Conservation (phyloP, 2,329 filamentous ascomycete genomes). For the Lachnellula hyalina region DNA sequence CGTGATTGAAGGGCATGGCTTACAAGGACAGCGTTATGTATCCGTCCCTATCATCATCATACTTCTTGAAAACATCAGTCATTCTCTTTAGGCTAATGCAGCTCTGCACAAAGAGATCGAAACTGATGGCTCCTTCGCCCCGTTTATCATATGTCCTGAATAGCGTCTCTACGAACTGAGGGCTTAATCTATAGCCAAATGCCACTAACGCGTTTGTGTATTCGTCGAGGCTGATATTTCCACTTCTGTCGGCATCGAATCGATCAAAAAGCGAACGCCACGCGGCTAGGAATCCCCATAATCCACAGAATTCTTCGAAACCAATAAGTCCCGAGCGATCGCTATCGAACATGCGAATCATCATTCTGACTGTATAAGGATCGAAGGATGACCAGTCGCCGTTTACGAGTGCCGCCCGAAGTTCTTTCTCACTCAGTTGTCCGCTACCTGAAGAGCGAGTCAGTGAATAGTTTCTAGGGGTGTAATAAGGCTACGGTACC, state of each 20-base stretch:
- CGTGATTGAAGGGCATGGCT: constrained; percentile 3
- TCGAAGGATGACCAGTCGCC: constrained; percentile 95
- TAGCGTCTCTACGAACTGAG: constrained; percentile 75
- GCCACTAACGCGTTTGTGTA: constrained; percentile 86
- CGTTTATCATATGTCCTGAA: constrained; percentile 87
- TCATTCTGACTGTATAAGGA: constrained; percentile 90
- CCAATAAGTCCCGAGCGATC: constrained; percentile 84
- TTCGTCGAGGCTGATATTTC: constrained; percentile 79
- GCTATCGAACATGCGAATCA: constrained; percentile 99
- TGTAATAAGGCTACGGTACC: constrained; percentile 40
- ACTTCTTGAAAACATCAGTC: constrained; percentile 99
- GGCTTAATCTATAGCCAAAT: constrained; percentile 87
- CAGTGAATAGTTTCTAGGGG: background rate
- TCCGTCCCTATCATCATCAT: constrained; percentile 93
- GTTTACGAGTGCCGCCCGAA: constrained; percentile 88
- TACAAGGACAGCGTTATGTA: constrained; percentile 76
- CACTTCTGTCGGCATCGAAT: constrained; percentile 82
- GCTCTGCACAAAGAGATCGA: constrained; percentile 95
- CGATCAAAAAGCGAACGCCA: constrained; percentile 94
- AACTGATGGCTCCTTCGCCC: constrained; percentile 68
- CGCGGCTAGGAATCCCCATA: constrained; percentile 92
- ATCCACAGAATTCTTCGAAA: constrained; percentile 91
- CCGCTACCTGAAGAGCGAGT: constrained; percentile 56
- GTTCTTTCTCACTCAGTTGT: constrained; percentile 77
- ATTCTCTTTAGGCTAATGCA: constrained; percentile 96